Evolutionary conservation across 352 stramenopile genomes (phyloP).

Genomic region (Phytophthora citricola): DNA sequence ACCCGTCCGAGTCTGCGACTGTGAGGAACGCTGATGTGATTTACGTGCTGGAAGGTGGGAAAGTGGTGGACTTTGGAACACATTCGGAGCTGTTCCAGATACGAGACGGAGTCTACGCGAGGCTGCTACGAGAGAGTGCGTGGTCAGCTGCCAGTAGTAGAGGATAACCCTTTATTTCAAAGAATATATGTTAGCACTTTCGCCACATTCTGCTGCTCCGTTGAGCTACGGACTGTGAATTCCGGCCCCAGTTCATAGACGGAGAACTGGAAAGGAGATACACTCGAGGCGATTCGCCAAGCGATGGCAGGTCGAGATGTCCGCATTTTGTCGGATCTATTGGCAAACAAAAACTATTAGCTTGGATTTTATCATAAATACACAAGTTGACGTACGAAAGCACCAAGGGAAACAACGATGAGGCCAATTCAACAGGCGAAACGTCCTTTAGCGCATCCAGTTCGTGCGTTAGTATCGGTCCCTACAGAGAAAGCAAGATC

Average conservation of each 20-base stretch:
- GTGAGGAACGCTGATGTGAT: conserved; percentile 47
- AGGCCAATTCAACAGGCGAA: conserved; percentile 34
- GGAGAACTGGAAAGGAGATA: conserved; percentile 35
- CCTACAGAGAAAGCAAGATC: conserved; percentile 19
- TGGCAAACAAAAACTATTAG: conserved; percentile 4
- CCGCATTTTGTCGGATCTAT: conserved; percentile 58
- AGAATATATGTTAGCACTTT: conserved; percentile 41
- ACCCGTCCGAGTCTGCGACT: conserved; percentile 43
- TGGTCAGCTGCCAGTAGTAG: conserved; percentile 26
- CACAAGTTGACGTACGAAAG: conserved; percentile 45
- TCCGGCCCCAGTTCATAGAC: conserved; percentile 34
- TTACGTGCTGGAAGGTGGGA: conserved; percentile 34
- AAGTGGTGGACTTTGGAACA: conserved; percentile 52
- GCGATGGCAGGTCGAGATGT: conserved; percentile 58
- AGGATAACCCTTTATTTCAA: conserved; percentile 14
- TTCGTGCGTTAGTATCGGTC: conserved; percentile 41
- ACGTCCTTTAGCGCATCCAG: conserved; percentile 26
- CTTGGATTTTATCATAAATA: neutral
- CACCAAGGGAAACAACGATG: conserved; percentile 44
- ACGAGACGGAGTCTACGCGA: conserved; percentile 24
- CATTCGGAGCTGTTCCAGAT: conserved; percentile 36
- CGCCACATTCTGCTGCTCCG: conserved; percentile 27
- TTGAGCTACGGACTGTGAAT: conserved; percentile 24
- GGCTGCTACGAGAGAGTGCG: conserved; percentile 25
- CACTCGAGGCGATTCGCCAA: conserved; percentile 25